These are phyloP conservation scores for Casuarina equisetifolia DNA, from an alignment of 306 rosid species.

Conservation along the genomic window DNA sequence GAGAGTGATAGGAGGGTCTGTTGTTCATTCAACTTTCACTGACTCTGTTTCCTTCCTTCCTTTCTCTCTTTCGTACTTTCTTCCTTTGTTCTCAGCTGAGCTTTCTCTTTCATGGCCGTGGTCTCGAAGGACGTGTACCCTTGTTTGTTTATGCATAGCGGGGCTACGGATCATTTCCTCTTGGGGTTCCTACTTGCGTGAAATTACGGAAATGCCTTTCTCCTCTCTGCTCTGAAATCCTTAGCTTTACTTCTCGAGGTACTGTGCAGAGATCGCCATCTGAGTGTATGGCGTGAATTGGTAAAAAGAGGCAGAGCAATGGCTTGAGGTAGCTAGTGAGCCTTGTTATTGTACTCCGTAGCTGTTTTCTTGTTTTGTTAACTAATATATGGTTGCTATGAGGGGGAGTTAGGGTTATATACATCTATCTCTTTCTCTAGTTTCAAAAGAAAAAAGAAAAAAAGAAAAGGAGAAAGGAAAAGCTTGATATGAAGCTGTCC, in stretches of 20 bases:
- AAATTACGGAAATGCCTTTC: constrained; percentile 15
- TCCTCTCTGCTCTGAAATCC: constrained; percentile 11
- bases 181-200: constrained; percentile 37
- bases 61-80: neutral
- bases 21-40: constrained; percentile 39
- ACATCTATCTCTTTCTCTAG: constrained; percentile 35
- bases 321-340: constrained; percentile 34
- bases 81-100: constrained; percentile 19
- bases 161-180: constrained; percentile 33
- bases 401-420: constrained; percentile 59
- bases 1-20: constrained; percentile 65
- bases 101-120: constrained; percentile 41
- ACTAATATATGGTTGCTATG: constrained; percentile 24
- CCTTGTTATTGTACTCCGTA: neutral
- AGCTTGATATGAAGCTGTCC: constrained; percentile 83
- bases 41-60: constrained; percentile 20
- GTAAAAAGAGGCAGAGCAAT: constrained; percentile 37
- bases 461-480: constrained; percentile 21
- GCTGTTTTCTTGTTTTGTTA: neutral
- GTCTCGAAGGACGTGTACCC: constrained; percentile 50
- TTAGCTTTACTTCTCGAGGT: neutral
- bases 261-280: constrained; percentile 6
- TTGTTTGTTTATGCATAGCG: constrained; percentile 25
- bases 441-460: constrained; percentile 18
- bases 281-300: constrained; percentile 42